These are phyloP conservation scores for Esteya vermicola DNA, from an alignment of 2,329 filamentous ascomycete species.

Conservation along the genomic window DNA sequence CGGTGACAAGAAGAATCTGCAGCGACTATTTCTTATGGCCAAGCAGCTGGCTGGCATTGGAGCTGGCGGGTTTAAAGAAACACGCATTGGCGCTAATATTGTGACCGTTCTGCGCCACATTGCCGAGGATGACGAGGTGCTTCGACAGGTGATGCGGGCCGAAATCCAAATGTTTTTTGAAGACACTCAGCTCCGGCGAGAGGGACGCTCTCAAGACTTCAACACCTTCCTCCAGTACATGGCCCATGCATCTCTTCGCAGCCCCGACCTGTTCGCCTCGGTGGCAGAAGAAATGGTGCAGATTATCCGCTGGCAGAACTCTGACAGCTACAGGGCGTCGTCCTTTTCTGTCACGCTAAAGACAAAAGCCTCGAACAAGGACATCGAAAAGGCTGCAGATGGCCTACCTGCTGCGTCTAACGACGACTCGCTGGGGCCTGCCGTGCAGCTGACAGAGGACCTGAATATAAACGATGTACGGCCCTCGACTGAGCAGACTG, in stretches of 20 bases:
- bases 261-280: constrained; percentile 75
- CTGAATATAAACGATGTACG: constrained; percentile 39
- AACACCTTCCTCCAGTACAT: constrained; percentile 61
- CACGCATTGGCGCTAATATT: constrained; percentile 44
- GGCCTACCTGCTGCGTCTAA: too few relatives aligned
- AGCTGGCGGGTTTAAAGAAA: constrained; percentile 53
- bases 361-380: too few relatives aligned
- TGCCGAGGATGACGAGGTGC: constrained; percentile 81
- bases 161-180: constrained; percentile 76
- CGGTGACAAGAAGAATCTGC: constrained; percentile 78
- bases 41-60: constrained; percentile 76
- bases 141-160: constrained; percentile 81
- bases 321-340: neutral
- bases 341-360: constrained; percentile 2
- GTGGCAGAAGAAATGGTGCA: constrained; percentile 76
- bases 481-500: constrained; percentile 48
- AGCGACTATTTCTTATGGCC: constrained; percentile 85
- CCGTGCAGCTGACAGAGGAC: constrained; percentile 30
- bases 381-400: neutral
- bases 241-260: constrained; percentile 65
- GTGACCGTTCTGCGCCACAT: constrained; percentile 85
- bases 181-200: constrained; percentile 32
- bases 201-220: constrained; percentile 49
- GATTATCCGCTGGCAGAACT: constrained; percentile 44
- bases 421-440: constrained; percentile 27